phyloP scores from a whole-genome alignment of 2,329 filamentous ascomycete species.

The Diaporthe sp. region DNA sequence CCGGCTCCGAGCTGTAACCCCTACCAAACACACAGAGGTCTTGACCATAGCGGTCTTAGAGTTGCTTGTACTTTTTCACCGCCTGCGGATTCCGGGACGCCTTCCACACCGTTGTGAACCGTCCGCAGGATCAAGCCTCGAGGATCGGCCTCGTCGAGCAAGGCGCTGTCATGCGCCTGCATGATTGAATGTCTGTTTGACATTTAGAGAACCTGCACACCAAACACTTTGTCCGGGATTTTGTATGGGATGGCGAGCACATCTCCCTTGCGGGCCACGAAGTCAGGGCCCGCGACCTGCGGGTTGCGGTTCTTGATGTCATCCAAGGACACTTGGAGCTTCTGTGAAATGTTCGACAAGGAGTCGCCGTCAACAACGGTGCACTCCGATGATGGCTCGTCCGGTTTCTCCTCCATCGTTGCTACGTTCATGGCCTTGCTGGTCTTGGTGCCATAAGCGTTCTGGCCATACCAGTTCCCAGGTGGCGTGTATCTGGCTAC shows the following conservation, averaged over 20 bases:
- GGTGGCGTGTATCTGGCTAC: slow-evolving; percentile 32
- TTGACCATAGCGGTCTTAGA: not conserved
- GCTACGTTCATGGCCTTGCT: too few relatives aligned
- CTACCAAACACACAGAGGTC: not conserved
- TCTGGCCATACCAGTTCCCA: slow-evolving; percentile 28
- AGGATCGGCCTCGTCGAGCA: not conserved
- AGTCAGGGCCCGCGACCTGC: not conserved
- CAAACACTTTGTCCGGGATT: not conserved
- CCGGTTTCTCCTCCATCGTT: too few relatives aligned
- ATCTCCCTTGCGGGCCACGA: not conserved
- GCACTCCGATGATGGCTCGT: not conserved
- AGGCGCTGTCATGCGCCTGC: not conserved
- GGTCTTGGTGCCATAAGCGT: not conserved
- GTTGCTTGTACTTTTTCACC: not conserved
- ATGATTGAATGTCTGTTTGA: not conserved
- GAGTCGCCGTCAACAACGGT: not conserved
- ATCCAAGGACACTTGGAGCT: not conserved
- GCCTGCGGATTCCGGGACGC: not conserved
- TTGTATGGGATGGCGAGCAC: not conserved
- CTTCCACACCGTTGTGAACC: not conserved
- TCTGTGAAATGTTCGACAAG: not conserved
- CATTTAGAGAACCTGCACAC: not conserved
- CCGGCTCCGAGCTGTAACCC: not conserved
- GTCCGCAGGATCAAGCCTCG: not conserved
- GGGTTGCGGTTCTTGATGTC: slow-evolving; percentile 11